Evolutionary conservation across 1,284 basidiomycete species (phyloP), one percentile per base, ranked within the genome.

Genomic region (Pyrrhoderma noxium): DNA sequence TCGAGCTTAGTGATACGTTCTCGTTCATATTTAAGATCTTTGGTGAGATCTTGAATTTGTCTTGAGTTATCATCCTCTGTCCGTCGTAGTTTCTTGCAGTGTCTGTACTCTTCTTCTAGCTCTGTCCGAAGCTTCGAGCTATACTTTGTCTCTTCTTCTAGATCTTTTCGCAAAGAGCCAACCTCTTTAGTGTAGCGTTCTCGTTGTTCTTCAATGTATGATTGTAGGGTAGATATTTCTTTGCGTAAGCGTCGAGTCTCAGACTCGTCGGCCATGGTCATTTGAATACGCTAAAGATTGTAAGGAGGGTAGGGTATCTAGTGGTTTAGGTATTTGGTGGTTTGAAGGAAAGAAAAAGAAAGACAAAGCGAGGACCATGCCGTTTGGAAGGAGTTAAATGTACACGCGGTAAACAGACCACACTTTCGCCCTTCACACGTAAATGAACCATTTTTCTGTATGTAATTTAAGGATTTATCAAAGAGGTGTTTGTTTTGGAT

Each of bases 191-290:
- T 13, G 34, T 52, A 39, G n/a, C 45, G 51, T 3, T 19, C 34
- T 13, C 51, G 45, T 19, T 52, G 51, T 13, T 52, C 45, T 7
- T 47, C 44, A 37, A 52, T 52, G 27, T 52, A 47, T 25, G 19
- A 21, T 41, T 47, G 37, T 9, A 52, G 51, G 47, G 44, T 44
- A 8, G 38, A 38, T 27, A 52, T 19, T 14, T 52, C 45, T 39
- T 43, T 47, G 37, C 45, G 45, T 14, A 52, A 38, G 21, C 37
- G 51, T 42, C 49, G 27, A 36, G 21, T 18, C 36, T 52, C 51
- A 13, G 46, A 37, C 23, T 52, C 51, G 16, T 47, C 51, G 22
- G 18, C 45, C 51, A 52, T 52, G 18, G 27, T 11, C 5, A 31
- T 5, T 5, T 11, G 11, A 31, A 31, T 5, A 11, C 11, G 27